These are phyloP conservation scores for Aureobasidium sp. DNA, from an alignment of 2,329 filamentous ascomycete genomes.

Conservation along the genomic window DNA sequence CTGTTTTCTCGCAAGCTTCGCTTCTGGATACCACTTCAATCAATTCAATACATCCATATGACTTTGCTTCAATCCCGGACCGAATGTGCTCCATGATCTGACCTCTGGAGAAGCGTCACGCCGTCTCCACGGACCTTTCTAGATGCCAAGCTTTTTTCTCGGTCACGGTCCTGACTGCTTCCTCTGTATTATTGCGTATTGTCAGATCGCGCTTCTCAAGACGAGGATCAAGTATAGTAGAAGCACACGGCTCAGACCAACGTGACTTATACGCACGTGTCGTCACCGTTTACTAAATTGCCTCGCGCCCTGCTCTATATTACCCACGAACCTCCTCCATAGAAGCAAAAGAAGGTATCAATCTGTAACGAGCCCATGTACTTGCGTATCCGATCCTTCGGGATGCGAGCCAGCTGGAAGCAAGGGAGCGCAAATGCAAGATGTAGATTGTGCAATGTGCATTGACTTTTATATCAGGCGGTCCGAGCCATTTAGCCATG, in stretches of 20 bases:
- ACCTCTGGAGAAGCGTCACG: neutral
- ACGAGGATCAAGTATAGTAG: neutral
- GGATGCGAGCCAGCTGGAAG: neutral
- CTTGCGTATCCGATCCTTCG: neutral
- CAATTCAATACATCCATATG: neutral
- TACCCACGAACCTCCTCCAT: neutral
- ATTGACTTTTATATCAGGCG: neutral
- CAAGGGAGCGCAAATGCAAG: neutral
- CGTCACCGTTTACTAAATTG: neutral
- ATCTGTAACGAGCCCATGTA: neutral
- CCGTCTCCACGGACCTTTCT: neutral
- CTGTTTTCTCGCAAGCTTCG: neutral
- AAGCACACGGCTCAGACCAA: neutral
- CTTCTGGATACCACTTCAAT: constrained; percentile 7
- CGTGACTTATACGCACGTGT: neutral
- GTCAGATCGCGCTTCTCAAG: neutral
- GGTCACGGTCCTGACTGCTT: neutral
- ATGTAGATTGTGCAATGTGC: neutral
- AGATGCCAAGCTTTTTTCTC: neutral
- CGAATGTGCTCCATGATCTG: neutral
- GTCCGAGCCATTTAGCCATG: neutral
- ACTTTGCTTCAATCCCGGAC: neutral
- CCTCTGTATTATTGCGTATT: neutral
- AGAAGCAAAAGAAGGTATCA: neutral
- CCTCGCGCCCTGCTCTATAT: neutral